Conservation (phyloP, 805 yeast genomes). For the Ogataea methanolica region DNA sequence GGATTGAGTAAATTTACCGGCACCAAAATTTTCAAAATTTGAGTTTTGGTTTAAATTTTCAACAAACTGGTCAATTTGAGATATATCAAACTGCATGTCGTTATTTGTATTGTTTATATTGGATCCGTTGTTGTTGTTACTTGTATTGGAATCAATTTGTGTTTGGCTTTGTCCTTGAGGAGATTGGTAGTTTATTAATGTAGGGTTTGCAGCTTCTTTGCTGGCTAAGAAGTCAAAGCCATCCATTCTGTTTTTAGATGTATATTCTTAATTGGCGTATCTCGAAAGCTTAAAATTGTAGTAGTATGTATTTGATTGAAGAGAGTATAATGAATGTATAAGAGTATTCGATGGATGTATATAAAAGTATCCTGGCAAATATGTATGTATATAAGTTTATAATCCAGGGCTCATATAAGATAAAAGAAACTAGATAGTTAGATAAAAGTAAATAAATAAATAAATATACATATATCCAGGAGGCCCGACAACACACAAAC, state of each 20-base stretch:
- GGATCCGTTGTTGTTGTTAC: background rate
- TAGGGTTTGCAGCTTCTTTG: constrained; percentile 6
- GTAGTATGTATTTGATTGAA: no score
- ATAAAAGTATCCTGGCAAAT: no score
- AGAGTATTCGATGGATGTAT: no score
- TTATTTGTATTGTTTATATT: background rate
- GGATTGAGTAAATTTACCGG: background rate
- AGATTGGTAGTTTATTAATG: background rate
- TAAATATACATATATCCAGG: no score
- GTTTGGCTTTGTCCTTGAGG: background rate
- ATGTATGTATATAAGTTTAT: no score
- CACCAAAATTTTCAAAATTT: background rate
- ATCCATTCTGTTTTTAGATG: constrained; percentile 6
- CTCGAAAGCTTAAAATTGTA: no score
- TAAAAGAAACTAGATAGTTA: no score
- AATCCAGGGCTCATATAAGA: no score
- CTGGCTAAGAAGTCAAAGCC: constrained; percentile 12
- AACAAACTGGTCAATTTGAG: constrained; percentile 14
- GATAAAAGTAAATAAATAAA: no score
- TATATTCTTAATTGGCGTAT: no score
- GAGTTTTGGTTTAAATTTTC: constrained; percentile 7
- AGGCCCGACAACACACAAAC: no score
- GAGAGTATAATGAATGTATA: no score
- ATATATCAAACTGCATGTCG: constrained; percentile 3
- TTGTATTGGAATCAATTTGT: background rate